Base-by-base conservation (phyloP, 1,284 basidiomycete species). In the Microbotryomycetes sp. region DNA sequence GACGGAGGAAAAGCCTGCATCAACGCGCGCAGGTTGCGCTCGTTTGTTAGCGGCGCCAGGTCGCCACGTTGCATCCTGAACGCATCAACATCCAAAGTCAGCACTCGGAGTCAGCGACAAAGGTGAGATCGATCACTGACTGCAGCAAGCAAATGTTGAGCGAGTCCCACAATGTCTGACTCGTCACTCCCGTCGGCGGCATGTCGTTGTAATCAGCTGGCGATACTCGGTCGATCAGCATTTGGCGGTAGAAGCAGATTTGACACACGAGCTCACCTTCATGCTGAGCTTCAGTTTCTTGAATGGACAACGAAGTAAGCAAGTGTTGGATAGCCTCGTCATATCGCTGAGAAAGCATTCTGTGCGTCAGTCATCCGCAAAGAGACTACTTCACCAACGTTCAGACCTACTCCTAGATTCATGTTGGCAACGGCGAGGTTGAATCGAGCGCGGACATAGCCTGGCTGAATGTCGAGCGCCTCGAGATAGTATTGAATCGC, bases 391-490 rank as follows among this genome's bases (percentile, higher is more conserved):
- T 35, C 23, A 60, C 30, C 45, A 31, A 47, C 31, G 21, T 29
- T 56, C 54, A 41, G 46, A 78, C 83, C 65, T 73, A 90, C 88
- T 61, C 81, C 81, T 55, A 94, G 80, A 74, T 91, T 93, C 74
- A 91, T 88, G 73, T 85, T 90, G 1, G 89, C 88, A 65, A 94
- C 94, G 26, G 90, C 91, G 21, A 94, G 79, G 75, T 96, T 94
- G 76, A 89, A 94, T 66, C 89, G 88, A 9, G 91, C 91, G 62
- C 96, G 86, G 57, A 97, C 92, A 75, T 97, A 98, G 41, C 84
- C 83, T 4, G 94, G 93, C 72, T 96, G 91, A 58, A 97, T 79
- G 65, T 89, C 86, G 45, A 98, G 80, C 2, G 94, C 96, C 54
- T 84, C 84, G 72, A 87, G 84, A 76, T 98, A 98, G 76, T 91